Evolutionary conservation across 108 stramenopile genomes (phyloP).

Genomic region (Parietichytrium sp.): DNA sequence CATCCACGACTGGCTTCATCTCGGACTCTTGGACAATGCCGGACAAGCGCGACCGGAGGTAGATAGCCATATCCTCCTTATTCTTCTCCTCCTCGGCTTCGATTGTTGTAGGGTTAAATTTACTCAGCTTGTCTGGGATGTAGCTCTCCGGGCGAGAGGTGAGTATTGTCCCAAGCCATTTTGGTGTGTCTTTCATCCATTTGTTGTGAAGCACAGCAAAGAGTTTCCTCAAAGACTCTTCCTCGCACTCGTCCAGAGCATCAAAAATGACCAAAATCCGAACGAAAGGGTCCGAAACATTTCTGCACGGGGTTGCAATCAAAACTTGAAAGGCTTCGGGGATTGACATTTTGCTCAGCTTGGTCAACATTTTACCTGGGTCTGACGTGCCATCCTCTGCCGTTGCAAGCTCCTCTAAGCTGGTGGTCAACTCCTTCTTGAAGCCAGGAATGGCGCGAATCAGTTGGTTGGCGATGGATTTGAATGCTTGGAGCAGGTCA

Average conservation of each 20-base stretch:
- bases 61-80: background rate
- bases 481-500: background rate
- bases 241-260: background rate
- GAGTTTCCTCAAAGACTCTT: background rate
- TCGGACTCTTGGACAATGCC: background rate
- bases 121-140: background rate
- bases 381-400: no score
- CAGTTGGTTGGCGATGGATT: background rate
- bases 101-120: background rate
- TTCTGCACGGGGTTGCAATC: background rate
- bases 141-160: background rate
- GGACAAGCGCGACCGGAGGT: background rate
- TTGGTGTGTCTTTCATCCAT: background rate
- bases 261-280: background rate
- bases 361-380: background rate
- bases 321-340: background rate
- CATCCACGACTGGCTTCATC: background rate
- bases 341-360: background rate
- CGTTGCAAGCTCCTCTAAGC: no score
- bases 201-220: background rate
- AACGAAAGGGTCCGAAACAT: background rate
- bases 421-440: background rate
- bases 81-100: background rate
- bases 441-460: background rate
- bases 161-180: background rate